Conservation (phyloP, 306 rosid genomes). For the Cicer arietinum region DNA sequence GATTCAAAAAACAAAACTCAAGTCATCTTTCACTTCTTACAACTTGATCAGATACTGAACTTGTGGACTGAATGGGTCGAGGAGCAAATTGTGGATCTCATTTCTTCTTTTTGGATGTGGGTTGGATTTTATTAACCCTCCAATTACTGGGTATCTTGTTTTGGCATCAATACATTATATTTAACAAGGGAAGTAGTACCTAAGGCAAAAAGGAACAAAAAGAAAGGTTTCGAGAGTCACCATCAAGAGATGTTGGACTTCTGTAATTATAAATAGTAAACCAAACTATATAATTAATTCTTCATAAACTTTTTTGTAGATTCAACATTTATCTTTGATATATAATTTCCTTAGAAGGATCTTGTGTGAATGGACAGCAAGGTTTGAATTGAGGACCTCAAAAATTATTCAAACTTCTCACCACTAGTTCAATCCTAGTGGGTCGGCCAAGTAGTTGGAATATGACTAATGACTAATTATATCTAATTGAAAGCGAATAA, state of each 20-base stretch:
- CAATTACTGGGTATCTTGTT: conserved; percentile 40
- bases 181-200: conserved; percentile 31
- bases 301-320: conserved; percentile 1
- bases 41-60: conserved; percentile 50
- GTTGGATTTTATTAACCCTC: conserved; percentile 28
- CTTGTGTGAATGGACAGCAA: conserved; percentile 6
- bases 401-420: neutral
- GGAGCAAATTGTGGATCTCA: conserved; percentile 50
- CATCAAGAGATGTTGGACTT: neutral
- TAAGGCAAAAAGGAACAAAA: conserved; percentile 19
- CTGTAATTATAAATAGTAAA: conserved; percentile 14
- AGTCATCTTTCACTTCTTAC: conserved; percentile 31
- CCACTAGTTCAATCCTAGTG: conserved; percentile 20
- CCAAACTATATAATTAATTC: neutral
- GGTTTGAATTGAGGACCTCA: neutral
- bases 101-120: conserved; percentile 46
- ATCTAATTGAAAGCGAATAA: neutral
- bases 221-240: conserved; percentile 8
- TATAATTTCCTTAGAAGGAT: conserved; percentile 24
- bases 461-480: conserved; percentile 11
- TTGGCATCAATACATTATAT: conserved; percentile 18
- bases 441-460: neutral
- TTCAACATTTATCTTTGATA: conserved; percentile 13
- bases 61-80: conserved; percentile 31
- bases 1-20: conserved; percentile 20